Base-by-base conservation (phyloP, 768 basidiomycete species). In the Xerocomus spinulosus region DNA sequence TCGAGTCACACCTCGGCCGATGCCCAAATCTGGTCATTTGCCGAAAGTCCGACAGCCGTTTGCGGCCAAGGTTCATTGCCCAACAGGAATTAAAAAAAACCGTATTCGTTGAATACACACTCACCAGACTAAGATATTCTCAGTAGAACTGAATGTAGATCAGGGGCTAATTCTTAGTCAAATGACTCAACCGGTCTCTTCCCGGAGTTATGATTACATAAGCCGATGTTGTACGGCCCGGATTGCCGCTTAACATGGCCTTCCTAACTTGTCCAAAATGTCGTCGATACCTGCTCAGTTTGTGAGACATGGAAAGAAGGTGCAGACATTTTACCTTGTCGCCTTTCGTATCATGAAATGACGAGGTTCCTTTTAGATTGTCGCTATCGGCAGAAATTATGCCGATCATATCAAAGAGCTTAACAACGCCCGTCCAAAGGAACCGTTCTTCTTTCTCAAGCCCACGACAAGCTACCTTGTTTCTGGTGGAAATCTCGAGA, bases 401-500 rank as follows among this genome's bases (percentile, higher is more conserved):
- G 81, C 79, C 5, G 88, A 88, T 28, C 94, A 96, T 56, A 84
- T 85, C 64, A 92, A 88, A 68, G 96, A 99, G 62, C 78, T 98
- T 29, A 85, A 83, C 60, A 97, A 97, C 64, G 72, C 86, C 5
- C 49, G 33, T 24, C 94, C 95, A 0, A 88, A 83, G 64, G 94
- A 97, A 62, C 96, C 96, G 0, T 97, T 99, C 76, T 94, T 97
- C 79, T 99, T 99, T 74, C 71, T 98, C 23, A 99, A 99, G 69
- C 96, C 95, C 8, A 98, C 96, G 5, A 83, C 86, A 12, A 91
- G 87, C 62, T 98, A 94, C 61, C 61, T 97, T 20, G 60, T 73
- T 18, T 80, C 81, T 14, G 89, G 88, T 0, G 92, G 89, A 1
- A 76, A 78, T 29, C 71, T 98, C 17, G 89, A 97, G 70, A 86